phyloP scores from a whole-genome alignment of 225 moss, liverwort and hornwort genomes.

The Neckera pumila region DNA sequence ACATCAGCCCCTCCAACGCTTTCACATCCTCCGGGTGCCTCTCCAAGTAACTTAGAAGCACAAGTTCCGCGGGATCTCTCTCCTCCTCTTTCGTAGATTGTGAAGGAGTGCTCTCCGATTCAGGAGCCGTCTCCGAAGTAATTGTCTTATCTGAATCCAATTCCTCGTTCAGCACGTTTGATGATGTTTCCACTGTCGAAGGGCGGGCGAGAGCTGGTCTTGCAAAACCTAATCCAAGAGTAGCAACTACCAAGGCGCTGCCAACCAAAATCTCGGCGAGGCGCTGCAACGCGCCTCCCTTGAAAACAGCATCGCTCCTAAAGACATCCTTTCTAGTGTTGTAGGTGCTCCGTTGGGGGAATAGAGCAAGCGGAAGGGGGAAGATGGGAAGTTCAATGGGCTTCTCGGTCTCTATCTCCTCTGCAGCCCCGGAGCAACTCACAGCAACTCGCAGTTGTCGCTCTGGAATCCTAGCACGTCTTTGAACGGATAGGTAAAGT shows the following conservation, averaged over 20 bases:
- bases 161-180: constrained; percentile 5
- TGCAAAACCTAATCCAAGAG: constrained; percentile 37
- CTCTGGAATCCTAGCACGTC: not conserved
- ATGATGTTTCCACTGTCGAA: constrained; percentile 23
- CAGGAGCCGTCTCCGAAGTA: not conserved
- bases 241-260: constrained; percentile 42
- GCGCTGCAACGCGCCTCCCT: not conserved
- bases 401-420: constrained; percentile 50
- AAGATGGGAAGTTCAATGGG: constrained; percentile 76
- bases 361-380: constrained; percentile 44
- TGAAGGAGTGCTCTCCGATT: constrained; percentile 7
- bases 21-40: constrained; percentile 67
- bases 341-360: not conserved
- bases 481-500: not conserved
- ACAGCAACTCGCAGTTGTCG: not conserved
- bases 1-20: constrained; percentile 70
- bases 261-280: constrained; percentile 28
- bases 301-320: not conserved
- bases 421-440: constrained; percentile 20
- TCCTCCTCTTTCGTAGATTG: constrained; percentile 25
- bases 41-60: constrained; percentile 52
- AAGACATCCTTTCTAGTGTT: not conserved
- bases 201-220: constrained; percentile 56
- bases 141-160: not conserved
- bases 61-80: constrained; percentile 65